Evolutionary conservation across 2,329 filamentous ascomycete species (phyloP).

Genomic region (Stemphylium lycopersici): DNA sequence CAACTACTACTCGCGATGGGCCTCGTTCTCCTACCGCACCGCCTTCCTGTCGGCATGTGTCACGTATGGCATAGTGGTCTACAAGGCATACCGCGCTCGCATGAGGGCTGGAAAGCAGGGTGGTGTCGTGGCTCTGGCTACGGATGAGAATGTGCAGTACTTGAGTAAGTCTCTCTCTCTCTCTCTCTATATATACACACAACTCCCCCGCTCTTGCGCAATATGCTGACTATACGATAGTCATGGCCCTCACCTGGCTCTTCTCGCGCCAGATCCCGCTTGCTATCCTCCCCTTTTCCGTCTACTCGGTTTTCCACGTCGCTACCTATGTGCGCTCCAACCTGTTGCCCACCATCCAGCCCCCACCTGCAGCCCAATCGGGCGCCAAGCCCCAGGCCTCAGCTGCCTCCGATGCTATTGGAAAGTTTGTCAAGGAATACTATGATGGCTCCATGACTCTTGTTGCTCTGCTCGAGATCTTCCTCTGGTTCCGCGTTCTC

Average conservation of each 20-base stretch:
- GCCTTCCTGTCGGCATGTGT: slow-evolving; percentile 87
- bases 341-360: slow-evolving; percentile 84
- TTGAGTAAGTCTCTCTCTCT: slow-evolving; percentile 83
- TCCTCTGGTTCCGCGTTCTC: slow-evolving; percentile 82
- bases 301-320: slow-evolving; percentile 99
- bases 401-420: slow-evolving; percentile 80
- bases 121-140: slow-evolving; percentile 70
- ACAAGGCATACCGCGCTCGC: slow-evolving; percentile 92
- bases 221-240: slow-evolving; percentile 55
- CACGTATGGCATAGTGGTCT: slow-evolving; percentile 98
- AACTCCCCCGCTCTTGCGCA: neutral
- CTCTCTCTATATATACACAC: too few species aligned
- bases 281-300: slow-evolving; percentile 89
- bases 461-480: slow-evolving; percentile 86
- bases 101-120: slow-evolving; percentile 72
- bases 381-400: slow-evolving; percentile 64
- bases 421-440: slow-evolving; percentile 95
- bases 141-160: slow-evolving; percentile 98
- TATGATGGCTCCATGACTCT: slow-evolving; percentile 96
- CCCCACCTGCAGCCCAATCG: slow-evolving; percentile 61
- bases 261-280: slow-evolving; percentile 86
- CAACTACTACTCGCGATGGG: slow-evolving; percentile 80
- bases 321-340: slow-evolving; percentile 95
- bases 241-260: slow-evolving; percentile 95
- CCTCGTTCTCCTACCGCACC: slow-evolving; percentile 83